Percentiles rank a stretch among this genome's conserved stretches.
Evolutionary conservation across 1,284 basidiomycete genomes (phyloP).

Genomic region (Erythrobasidium hasegawianum): DNA sequence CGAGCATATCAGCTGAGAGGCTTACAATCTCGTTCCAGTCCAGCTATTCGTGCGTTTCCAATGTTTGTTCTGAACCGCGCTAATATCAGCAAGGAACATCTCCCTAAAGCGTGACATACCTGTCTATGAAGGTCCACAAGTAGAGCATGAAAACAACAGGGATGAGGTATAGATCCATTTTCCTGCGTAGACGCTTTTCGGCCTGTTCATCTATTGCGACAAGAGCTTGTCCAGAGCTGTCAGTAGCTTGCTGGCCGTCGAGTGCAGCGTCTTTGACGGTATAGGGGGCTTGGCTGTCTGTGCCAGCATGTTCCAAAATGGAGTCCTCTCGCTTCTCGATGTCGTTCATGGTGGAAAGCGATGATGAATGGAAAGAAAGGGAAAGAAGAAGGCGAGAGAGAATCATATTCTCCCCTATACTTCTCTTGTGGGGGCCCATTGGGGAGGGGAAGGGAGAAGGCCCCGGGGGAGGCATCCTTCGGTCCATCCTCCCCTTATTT

Average conservation of each 20-base stretch:
- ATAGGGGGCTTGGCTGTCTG: too few relatives aligned
- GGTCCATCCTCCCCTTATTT: too few relatives aligned
- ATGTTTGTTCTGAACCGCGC: slow-evolving; percentile 33
- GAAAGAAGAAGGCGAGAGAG: too few relatives aligned
- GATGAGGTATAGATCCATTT: slow-evolving; percentile 45
- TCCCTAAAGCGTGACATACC: neutral
- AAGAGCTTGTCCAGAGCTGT: slow-evolving; percentile 34
- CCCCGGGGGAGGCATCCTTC: too few relatives aligned
- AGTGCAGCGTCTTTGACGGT: slow-evolving; percentile 6
- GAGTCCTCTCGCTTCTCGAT: too few relatives aligned
- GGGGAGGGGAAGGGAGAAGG: too few relatives aligned
- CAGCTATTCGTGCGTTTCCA: slow-evolving; percentile 59
- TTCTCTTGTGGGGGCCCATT: too few relatives aligned
- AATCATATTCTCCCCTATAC: too few relatives aligned
- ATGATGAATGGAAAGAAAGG: too few relatives aligned
- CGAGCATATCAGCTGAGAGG: slow-evolving; percentile 45
- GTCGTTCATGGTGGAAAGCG: too few relatives aligned
- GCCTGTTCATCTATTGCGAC: slow-evolving; percentile 46
- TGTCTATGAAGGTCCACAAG: slow-evolving; percentile 40
- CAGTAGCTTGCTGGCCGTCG: neutral
- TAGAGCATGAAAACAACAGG: slow-evolving; percentile 40
- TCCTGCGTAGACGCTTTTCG: slow-evolving; percentile 38
- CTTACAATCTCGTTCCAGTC: slow-evolving; percentile 56
- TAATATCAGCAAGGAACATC: neutral
- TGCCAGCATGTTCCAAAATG: too few relatives aligned